phyloP scores from a whole-genome alignment of 768 basidiomycete genomes.

The Russula vinacea region DNA sequence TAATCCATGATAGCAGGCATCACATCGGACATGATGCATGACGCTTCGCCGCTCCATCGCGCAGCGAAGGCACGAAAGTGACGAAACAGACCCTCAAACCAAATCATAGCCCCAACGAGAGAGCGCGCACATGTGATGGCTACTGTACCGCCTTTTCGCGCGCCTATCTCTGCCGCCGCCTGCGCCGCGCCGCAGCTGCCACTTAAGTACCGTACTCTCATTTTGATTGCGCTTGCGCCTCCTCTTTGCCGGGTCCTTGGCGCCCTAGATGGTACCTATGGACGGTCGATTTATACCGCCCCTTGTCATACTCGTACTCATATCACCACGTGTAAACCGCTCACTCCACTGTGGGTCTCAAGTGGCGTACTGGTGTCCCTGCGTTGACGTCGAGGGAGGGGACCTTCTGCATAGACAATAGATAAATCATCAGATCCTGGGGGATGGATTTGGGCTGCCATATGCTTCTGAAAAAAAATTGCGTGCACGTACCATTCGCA shows the following conservation, averaged over 20 bases:
- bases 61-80: neutral
- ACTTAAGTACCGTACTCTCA: neutral
- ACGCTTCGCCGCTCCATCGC: too few relatives aligned
- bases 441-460: neutral
- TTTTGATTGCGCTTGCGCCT: neutral
- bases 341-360: too few relatives aligned
- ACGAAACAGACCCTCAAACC: neutral
- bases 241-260: too few relatives aligned
- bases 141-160: neutral
- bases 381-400: too few relatives aligned
- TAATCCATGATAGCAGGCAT: conserved; percentile 2
- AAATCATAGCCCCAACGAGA: neutral
- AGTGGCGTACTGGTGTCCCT: too few relatives aligned
- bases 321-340: too few relatives aligned
- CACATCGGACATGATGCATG: conserved; percentile 17
- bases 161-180: neutral
- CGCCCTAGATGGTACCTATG: too few relatives aligned
- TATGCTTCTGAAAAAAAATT: neutral
- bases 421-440: too few relatives aligned
- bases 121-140: neutral
- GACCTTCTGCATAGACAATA: too few relatives aligned
- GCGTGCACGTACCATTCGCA: neutral
- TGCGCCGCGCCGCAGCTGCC: neutral
- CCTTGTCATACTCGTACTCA: too few relatives aligned
- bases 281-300: too few relatives aligned